A percentile compares a stretch with the other conserved stretches of the same genome.
These are phyloP conservation scores for Symmetrospora coprosmae DNA, from an alignment of 768 basidiomycete species.

Conservation along the genomic window DNA sequence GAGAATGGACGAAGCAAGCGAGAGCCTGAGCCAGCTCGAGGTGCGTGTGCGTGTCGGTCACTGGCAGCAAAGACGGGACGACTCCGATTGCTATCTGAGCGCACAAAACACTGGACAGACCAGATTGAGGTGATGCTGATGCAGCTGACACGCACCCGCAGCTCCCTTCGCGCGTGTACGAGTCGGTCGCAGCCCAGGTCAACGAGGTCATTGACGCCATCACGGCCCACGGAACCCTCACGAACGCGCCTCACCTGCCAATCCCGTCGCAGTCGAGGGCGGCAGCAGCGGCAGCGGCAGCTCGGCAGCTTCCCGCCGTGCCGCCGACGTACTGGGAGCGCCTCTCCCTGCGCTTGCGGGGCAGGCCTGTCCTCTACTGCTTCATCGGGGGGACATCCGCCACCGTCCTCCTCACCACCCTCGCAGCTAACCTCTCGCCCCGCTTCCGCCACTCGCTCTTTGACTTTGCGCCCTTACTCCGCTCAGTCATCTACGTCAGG, in stretches of 20 bases:
- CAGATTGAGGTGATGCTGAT: background rate
- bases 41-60: background rate
- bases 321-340: slow-evolving; percentile 2
- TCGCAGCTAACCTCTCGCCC: slow-evolving; percentile 2
- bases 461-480: background rate
- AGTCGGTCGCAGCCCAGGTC: background rate
- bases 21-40: background rate
- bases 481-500: background rate
- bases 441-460: background rate
- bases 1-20: background rate
- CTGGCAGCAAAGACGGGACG: no score
- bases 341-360: background rate
- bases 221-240: slow-evolving; percentile 9
- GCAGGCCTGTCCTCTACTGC: background rate
- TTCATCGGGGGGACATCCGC: background rate
- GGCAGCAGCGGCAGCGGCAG: background rate
- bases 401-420: background rate
- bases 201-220: background rate
- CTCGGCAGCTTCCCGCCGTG: background rate
- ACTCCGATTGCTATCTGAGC: no score
- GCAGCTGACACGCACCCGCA: background rate
- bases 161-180: slow-evolving; percentile 12
- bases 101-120: no score
- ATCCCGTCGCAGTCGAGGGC: background rate
- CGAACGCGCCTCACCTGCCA: background rate